Conservation (phyloP, 257 asterid genomes). For the Solanum sejunctum region DNA sequence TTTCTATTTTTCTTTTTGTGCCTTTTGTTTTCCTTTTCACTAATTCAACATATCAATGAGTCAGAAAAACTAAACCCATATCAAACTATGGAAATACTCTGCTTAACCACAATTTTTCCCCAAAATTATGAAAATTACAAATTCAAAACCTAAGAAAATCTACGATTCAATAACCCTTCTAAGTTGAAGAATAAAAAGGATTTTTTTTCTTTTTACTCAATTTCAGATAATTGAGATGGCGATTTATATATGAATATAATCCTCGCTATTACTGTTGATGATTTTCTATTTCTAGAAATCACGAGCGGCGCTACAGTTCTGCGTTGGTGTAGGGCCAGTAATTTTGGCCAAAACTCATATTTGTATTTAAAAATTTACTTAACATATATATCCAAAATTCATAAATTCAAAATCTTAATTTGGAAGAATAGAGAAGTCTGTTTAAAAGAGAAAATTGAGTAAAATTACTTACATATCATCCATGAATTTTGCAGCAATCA, state of each 20-base stretch:
- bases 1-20: neutral
- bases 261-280: neutral
- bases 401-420: neutral
- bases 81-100: neutral
- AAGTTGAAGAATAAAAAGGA: neutral
- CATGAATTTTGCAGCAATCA: slow-evolving; percentile 97
- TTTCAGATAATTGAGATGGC: neutral
- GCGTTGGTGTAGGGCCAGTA: neutral
- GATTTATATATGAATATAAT: neutral
- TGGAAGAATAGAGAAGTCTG: neutral
- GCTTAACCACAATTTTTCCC: neutral
- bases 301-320: neutral
- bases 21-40: neutral
- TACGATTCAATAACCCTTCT: neutral
- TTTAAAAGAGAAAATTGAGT: neutral
- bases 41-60: neutral
- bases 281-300: neutral
- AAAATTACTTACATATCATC: slow-evolving; percentile 60
- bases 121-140: neutral
- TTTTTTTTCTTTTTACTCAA: neutral
- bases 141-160: neutral
- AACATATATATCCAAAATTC: neutral
- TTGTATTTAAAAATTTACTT: neutral
- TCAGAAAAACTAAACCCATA: neutral
- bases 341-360: neutral